Evolutionary conservation across 2,329 filamentous ascomycete genomes (phyloP).

Genomic region (Aspergillus puulaauensis): DNA sequence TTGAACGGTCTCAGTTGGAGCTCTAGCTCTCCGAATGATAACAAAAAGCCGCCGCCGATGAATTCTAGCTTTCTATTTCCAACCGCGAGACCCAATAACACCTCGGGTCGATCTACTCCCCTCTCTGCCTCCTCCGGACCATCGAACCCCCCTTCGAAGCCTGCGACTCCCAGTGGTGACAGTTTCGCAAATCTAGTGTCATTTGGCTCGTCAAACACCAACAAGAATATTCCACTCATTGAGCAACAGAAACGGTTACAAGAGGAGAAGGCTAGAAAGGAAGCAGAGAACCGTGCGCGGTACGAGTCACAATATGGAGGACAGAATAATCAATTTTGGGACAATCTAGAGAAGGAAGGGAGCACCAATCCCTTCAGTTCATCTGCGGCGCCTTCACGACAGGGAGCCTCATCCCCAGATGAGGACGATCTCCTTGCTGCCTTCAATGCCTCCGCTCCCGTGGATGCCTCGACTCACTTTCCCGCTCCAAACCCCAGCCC

Average conservation of each 20-base stretch:
- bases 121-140: slow-evolving; percentile 31
- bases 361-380: slow-evolving; percentile 46
- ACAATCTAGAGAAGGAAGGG: slow-evolving; percentile 62
- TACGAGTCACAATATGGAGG: slow-evolving; percentile 75
- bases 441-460: slow-evolving; percentile 59
- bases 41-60: slow-evolving; percentile 40
- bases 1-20: slow-evolving; percentile 48
- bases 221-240: slow-evolving; percentile 67
- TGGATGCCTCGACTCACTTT: slow-evolving; percentile 61
- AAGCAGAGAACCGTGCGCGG: slow-evolving; percentile 69
- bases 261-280: slow-evolving; percentile 73
- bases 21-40: slow-evolving; percentile 31
- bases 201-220: slow-evolving; percentile 48
- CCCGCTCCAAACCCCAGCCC: slow-evolving; percentile 45
- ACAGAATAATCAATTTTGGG: slow-evolving; percentile 69
- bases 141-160: slow-evolving; percentile 40
- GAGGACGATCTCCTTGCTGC: slow-evolving; percentile 63
- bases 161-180: slow-evolving; percentile 44
- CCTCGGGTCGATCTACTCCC: slow-evolving; percentile 46
- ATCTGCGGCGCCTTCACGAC: slow-evolving; percentile 38
- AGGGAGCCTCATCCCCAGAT: slow-evolving; percentile 49
- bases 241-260: slow-evolving; percentile 69
- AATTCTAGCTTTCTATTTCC: slow-evolving; percentile 36
- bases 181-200: slow-evolving; percentile 67
- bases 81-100: slow-evolving; percentile 35